phyloP scores from a whole-genome alignment of 1,284 basidiomycete genomes.

The Fomitopsis schrenkii region DNA sequence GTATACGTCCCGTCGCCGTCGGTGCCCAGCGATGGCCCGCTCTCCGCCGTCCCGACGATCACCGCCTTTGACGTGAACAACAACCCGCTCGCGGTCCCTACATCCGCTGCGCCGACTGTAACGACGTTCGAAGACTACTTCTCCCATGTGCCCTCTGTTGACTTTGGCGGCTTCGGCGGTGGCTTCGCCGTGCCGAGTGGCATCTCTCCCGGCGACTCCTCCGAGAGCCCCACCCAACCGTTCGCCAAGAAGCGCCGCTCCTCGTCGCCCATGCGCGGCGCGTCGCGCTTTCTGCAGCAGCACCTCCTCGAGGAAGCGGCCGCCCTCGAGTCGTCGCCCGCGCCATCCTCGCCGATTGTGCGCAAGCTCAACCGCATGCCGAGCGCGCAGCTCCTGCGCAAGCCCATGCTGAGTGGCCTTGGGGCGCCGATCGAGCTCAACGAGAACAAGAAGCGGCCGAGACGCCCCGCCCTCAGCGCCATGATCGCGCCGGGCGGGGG shows the following conservation, averaged over 20 bases:
- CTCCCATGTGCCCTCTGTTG: constrained; percentile 52
- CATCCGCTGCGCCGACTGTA: constrained; percentile 49
- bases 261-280: constrained; percentile 53
- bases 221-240: constrained; percentile 39
- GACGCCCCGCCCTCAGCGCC: constrained; percentile 66
- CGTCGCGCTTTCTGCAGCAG: constrained; percentile 28
- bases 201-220: neutral
- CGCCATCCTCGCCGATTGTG: constrained; percentile 56
- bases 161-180: constrained; percentile 2
- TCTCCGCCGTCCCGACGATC: constrained; percentile 26
- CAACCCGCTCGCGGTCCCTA: constrained; percentile 30
- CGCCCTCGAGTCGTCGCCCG: constrained; percentile 50
- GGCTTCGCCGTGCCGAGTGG: neutral
- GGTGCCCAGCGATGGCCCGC: constrained; percentile 20
- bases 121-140: constrained; percentile 57
- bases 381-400: constrained; percentile 42
- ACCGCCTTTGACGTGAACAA: constrained; percentile 25
- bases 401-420: constrained; percentile 57
- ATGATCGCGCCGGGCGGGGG: constrained; percentile 44
- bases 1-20: constrained; percentile 19
- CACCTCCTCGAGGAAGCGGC: constrained; percentile 23
- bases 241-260: constrained; percentile 66
- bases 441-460: constrained; percentile 47
- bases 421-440: constrained; percentile 49
- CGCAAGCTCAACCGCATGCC: constrained; percentile 60